phyloP scores from a whole-genome alignment of 768 basidiomycete species.

The Boletus subcaerulescens region DNA sequence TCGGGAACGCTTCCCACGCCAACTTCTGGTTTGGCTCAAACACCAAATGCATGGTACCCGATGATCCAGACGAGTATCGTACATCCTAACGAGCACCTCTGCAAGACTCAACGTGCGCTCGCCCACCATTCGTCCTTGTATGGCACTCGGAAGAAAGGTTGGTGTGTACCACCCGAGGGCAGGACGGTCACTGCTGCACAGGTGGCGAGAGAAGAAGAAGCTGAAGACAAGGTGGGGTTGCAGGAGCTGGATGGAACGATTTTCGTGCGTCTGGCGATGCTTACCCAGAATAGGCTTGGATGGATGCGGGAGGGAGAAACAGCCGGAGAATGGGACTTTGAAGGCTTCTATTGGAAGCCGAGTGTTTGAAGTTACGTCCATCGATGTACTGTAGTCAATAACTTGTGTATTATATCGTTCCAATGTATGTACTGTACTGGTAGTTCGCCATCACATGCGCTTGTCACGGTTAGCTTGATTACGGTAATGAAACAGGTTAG shows the following conservation, averaged over 20 bases:
- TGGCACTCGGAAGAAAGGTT: slow-evolving; percentile 35
- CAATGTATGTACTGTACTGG: too few species aligned
- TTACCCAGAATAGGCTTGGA: slow-evolving; percentile 44
- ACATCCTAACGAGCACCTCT: slow-evolving; percentile 56
- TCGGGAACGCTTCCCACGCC: slow-evolving; percentile 25
- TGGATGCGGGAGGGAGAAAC: slow-evolving; percentile 41
- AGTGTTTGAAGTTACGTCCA: too few species aligned
- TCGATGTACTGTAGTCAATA: too few species aligned
- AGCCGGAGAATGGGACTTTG: slow-evolving; percentile 19
- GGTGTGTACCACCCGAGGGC: slow-evolving; percentile 12
- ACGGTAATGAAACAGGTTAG: too few species aligned
- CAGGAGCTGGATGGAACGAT: slow-evolving; percentile 55
- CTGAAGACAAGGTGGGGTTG: slow-evolving; percentile 24
- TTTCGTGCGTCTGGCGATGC: slow-evolving; percentile 53
- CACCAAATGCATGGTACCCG: slow-evolving; percentile 57
- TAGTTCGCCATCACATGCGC: too few species aligned
- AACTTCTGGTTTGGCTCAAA: slow-evolving; percentile 34
- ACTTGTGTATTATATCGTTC: too few species aligned
- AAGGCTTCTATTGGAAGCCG: slow-evolving; percentile 16
- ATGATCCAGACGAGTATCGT: slow-evolving; percentile 51
- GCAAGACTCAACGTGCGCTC: slow-evolving; percentile 48
- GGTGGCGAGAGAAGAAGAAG: slow-evolving; percentile 20
- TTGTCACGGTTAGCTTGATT: too few species aligned
- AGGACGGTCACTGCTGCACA: slow-evolving; percentile 19
- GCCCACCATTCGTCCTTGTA: slow-evolving; percentile 43